Evolutionary conservation across 768 basidiomycete species (phyloP), one percentile per base, ranked within the genome.

Genomic region (Phylloporus scabripes): DNA sequence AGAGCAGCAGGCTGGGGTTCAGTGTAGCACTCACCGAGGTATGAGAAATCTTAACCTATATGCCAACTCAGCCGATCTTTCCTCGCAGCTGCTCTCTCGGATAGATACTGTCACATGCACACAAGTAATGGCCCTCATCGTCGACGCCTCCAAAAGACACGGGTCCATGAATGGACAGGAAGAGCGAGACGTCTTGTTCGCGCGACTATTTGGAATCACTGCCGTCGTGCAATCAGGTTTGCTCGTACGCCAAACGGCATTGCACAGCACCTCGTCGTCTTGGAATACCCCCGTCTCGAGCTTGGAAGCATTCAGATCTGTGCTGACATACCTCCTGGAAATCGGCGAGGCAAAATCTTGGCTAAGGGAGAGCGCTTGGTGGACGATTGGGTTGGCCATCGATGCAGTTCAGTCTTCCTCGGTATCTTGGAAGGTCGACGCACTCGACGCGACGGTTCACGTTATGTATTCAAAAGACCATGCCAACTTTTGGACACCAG

Each of bases 1-100:
- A 99, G 65, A 91, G 90, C 65, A 95, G 92, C 67, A 72, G 95
- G 56, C 72, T 97, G 32, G 95, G 95, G 15, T 99, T 97, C 64
- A 92, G 93, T 8, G 95, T 99, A 38, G 92, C 93, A 28, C 72
- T 99, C 56, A 92, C 95, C 0, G 94, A 96, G 76, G 94, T 95
- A 61, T 57, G 80, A 23, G 21, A 23, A 49, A 28, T 34, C 37
- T 26, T 18, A 28, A 39, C n/a, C 34, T 4, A 14, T 28, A 20
- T 18, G 18, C 39, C 43, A 40, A 51, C 36, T 44, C 48, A 21
- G 14, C 46, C 52, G 10, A 54, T 51, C 43, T 34, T 17, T 14
- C 18, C 4, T n/a, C 21, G 12, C 48, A 96, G 94, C 74, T 96
- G 10, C 71, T 96, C 29, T 83, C 86, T 29, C 77, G 87, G 39